These are phyloP conservation scores for Salvia hispanica DNA, from an alignment of 257 asterid species.

Conservation along the genomic window DNA sequence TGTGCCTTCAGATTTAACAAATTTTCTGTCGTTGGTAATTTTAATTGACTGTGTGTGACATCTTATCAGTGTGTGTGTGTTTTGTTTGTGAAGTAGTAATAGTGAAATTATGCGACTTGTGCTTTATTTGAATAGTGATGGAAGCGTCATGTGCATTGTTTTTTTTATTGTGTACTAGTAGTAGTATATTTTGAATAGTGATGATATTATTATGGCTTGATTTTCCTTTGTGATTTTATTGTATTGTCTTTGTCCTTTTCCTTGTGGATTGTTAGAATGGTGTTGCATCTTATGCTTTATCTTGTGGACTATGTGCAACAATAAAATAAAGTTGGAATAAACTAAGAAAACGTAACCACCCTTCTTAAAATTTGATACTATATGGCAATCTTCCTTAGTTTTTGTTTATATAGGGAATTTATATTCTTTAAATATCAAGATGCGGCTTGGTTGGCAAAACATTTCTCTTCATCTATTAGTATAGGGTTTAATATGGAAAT, in stretches of 20 bases:
- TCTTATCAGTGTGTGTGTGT: not conserved
- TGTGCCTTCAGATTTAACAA: constrained; percentile 22
- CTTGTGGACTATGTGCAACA: not conserved
- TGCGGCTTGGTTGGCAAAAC: no score
- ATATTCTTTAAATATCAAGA: no score
- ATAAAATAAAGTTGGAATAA: not conserved
- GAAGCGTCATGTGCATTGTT: not conserved
- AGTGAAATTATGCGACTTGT: not conserved
- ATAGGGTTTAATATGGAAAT: no score
- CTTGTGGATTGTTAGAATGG: not conserved
- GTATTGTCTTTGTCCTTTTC: not conserved
- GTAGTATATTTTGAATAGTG: not conserved
- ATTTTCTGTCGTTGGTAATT: not conserved
- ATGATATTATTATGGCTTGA: not conserved
- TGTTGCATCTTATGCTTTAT: not conserved
- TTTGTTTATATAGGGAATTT: no score
- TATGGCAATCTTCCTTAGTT: no score
- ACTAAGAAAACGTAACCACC: no score
- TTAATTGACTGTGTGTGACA: not conserved
- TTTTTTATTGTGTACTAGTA: not conserved
- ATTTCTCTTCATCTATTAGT: no score
- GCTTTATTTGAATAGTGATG: constrained; percentile 5
- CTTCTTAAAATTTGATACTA: no score
- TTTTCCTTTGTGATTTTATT: not conserved
- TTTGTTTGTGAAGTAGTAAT: not conserved